Evolutionary conservation across 192 early-diverging fungal genomes (phyloP), one percentile per base, ranked within the genome.

Genomic region (Rhizophagus prolifer): DNA sequence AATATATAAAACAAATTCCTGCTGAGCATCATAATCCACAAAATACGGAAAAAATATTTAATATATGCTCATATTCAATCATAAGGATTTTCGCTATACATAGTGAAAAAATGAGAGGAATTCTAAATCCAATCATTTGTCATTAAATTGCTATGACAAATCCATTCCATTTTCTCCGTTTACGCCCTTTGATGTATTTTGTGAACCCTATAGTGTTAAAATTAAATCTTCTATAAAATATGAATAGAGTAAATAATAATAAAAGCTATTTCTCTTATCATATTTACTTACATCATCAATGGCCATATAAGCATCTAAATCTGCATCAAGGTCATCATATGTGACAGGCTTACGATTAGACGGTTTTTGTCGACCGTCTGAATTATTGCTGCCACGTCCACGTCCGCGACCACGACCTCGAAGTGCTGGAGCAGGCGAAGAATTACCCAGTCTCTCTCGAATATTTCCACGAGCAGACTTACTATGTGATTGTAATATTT

Each of bases 261-360:
- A 21, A n/a, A 30, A 67, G 28, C 23, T 21, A 21, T 36, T 36
- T 21, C 16, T n/a, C 14, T 21, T 36, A n/a, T 36, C 6, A 16
- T 38, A 21, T n/a, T 21, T 36, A 67, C 31, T 36, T 67, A 67
- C 65, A n/a, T 34, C 61, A 60, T 75, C 74, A 44, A 75, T 65
- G 9, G 74, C 62, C 74, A 75, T 75, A 75, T 75, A 75, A 21
- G 74, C 74, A 75, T 75, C 74, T 65, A 75, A 65, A 75, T 75
- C 74, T 2, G 74, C 74, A 21, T 75, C 74, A 31, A 75, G 65
- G 21, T 75, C 74, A 75, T 75, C 74, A 30, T 64, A 66, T 10
- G 74, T 75, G 25, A 75, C 63, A 44, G 63, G 36, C 34, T 75
- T 75, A 25, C 74, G 54, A 23, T 44, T 58, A 10, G 59, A 28